Percentiles rank a stretch among this genome's conserved stretches.
Evolutionary conservation across 441 rosid genomes (phyloP).

Genomic region (Bocquillonia castaneifolia): DNA sequence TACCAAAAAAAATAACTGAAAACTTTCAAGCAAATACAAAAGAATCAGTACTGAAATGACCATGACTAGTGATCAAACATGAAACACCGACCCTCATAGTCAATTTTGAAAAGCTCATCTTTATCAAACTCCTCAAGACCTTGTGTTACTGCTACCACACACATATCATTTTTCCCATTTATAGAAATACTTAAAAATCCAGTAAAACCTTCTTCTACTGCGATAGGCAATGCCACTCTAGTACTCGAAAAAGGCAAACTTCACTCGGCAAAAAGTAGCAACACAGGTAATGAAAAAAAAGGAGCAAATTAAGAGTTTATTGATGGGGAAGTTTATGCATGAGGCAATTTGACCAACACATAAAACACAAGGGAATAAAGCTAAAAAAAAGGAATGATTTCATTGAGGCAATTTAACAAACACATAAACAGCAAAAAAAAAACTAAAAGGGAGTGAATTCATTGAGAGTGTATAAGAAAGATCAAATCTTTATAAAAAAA

Average conservation of each 20-base stretch:
- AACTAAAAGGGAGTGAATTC: too few relatives aligned
- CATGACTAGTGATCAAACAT: constrained; percentile 72
- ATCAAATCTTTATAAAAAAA: too few relatives aligned
- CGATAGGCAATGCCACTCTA: constrained; percentile 66
- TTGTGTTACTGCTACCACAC: constrained; percentile 27
- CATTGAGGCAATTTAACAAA: neutral
- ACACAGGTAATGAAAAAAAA: constrained; percentile 43
- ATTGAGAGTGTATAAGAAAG: too few relatives aligned
- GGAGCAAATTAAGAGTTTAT: neutral
- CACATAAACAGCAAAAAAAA: too few relatives aligned
- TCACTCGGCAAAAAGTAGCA: constrained; percentile 84
- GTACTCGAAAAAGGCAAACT: constrained; percentile 62
- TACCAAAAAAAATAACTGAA: constrained; percentile 1
- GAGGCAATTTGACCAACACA: neutral
- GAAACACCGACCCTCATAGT: constrained; percentile 79
- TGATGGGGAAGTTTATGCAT: neutral
- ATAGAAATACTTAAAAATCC: constrained; percentile 48
- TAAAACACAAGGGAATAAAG: neutral
- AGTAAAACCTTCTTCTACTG: constrained; percentile 81
- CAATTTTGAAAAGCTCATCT: constrained; percentile 63
- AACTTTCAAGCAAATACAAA: constrained; percentile 9
- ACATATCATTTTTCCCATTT: constrained; percentile 27
- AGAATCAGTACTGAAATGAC: constrained; percentile 59
- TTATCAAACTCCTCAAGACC: constrained; percentile 56
- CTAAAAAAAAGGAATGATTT: too few relatives aligned